Evolutionary conservation across 352 stramenopile species (phyloP), one percentile per base, ranked within the genome.

Genomic region (Peronosclerospora sorghi): DNA sequence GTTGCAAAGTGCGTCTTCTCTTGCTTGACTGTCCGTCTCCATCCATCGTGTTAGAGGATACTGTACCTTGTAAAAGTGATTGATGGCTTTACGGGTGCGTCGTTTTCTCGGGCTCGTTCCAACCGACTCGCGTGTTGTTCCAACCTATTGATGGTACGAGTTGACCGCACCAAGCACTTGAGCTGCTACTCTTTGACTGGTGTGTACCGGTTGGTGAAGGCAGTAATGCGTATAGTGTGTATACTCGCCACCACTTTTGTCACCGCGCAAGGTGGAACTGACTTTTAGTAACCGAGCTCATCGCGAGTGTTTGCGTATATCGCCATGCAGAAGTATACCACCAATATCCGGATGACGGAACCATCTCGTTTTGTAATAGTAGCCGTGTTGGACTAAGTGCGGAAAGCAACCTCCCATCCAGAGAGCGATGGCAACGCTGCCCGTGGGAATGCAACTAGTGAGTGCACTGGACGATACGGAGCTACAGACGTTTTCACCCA

Each of bases 51-150:
- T 30, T 30, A n/a, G 19, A 17, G 6, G 12, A 21, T 29, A 34
- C 35, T 46, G 41, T 46, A 41, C 36, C 6, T 26, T 26, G 21
- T 26, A 26, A 7, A 26, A 7, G 19, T 50, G 45, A 54, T 55
- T 51, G 52, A 61, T 56, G 46, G 46, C 41, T 48, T 35, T n/a
- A n/a, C n/a, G n/a, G n/a, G 53, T 54, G 38, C 21, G n/a, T 13
- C 32, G 12, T 12, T 28, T 56, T 56, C 56, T 51, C n/a, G n/a
- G n/a, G n/a, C n/a, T n/a, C n/a, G n/a, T n/a, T n/a, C n/a, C n/a
- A n/a, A n/a, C n/a, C 52, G 29, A 15, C 42, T 24, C 32, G 27
- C 23, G 17, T 12, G 18, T 18, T 15, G 8, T 5, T 9, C 2
- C 8, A 3, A 24, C 32, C 9, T 15, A 32, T 18, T 39, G 40